These are phyloP conservation scores for Lizonia empirigonia DNA, from an alignment of 2,329 filamentous ascomycete species.

Conservation along the genomic window DNA sequence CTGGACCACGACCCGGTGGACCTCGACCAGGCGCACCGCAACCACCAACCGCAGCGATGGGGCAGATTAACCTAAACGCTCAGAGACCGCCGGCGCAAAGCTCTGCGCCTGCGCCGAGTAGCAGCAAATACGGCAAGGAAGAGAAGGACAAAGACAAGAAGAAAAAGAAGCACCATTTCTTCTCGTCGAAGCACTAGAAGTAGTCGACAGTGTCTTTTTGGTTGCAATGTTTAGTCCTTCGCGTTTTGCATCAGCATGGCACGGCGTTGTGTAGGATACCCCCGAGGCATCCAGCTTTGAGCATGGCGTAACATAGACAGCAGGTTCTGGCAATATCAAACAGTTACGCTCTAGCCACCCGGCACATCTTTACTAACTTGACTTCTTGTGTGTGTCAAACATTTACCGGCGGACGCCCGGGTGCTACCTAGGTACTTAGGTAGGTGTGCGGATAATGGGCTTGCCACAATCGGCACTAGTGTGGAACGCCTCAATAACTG, in stretches of 20 bases:
- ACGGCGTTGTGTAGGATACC: slow-evolving; percentile 13
- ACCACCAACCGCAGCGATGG: slow-evolving; percentile 45
- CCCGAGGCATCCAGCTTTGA: neutral
- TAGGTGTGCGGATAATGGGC: no score
- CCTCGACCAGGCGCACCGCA: slow-evolving; percentile 24
- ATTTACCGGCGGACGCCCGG: no score
- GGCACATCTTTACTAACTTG: neutral
- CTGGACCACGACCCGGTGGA: slow-evolving; percentile 33
- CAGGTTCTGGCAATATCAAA: slow-evolving; percentile 5
- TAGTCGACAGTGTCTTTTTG: neutral
- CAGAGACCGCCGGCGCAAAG: slow-evolving; percentile 22
- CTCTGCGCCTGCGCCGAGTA: slow-evolving; percentile 23
- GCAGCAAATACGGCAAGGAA: slow-evolving; percentile 30
- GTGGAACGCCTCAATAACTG: slow-evolving; percentile 14
- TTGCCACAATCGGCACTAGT: no score
- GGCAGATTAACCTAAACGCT: slow-evolving; percentile 41
- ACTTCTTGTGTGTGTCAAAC: neutral
- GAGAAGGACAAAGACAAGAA: slow-evolving; percentile 48
- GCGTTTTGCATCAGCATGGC: slow-evolving; percentile 15
- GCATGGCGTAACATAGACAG: slow-evolving; percentile 9
- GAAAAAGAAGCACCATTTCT: slow-evolving; percentile 65
- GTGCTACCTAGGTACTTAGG: no score
- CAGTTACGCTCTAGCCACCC: neutral
- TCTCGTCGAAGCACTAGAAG: slow-evolving; percentile 45
- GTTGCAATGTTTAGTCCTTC: neutral